phyloP scores from a whole-genome alignment of 176 grass and related monocot species.

The Pontederia crassipes region DNA sequence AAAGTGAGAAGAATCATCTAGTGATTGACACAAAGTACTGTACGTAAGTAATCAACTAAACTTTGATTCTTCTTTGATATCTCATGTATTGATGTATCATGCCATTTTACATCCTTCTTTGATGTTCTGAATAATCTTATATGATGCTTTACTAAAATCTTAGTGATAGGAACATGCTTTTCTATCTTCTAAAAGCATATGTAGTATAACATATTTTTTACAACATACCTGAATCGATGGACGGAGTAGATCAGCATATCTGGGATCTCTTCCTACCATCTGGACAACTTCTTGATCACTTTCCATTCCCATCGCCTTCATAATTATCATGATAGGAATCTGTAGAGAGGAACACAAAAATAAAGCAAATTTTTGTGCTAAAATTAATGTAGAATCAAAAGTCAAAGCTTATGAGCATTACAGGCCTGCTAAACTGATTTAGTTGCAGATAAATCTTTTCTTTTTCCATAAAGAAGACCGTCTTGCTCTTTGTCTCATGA shows the following conservation, averaged over 20 bases:
- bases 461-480: constrained; percentile 74
- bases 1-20: too few relatives aligned
- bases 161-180: too few relatives aligned
- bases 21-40: too few relatives aligned
- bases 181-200: not conserved
- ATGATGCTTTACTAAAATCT: too few relatives aligned
- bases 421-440: constrained; percentile 79
- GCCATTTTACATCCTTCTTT: too few relatives aligned
- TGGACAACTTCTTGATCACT: constrained; percentile 92
- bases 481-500: constrained; percentile 95
- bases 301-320: constrained; percentile 99
- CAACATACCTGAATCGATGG: constrained; percentile 73
- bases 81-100: too few relatives aligned
- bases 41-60: too few relatives aligned
- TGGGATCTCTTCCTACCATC: constrained; percentile 91
- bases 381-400: not conserved
- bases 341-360: constrained; percentile 26
- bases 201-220: not conserved
- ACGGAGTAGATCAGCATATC: constrained; percentile 56
- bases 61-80: too few relatives aligned
- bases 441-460: constrained; percentile 80
- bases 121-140: too few relatives aligned
- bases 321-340: constrained; percentile 95
- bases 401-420: constrained; percentile 26
- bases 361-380: not conserved